Evolutionary conservation across 2,329 filamentous ascomycete species (phyloP).

Genomic region (Fusarium camptoceras): DNA sequence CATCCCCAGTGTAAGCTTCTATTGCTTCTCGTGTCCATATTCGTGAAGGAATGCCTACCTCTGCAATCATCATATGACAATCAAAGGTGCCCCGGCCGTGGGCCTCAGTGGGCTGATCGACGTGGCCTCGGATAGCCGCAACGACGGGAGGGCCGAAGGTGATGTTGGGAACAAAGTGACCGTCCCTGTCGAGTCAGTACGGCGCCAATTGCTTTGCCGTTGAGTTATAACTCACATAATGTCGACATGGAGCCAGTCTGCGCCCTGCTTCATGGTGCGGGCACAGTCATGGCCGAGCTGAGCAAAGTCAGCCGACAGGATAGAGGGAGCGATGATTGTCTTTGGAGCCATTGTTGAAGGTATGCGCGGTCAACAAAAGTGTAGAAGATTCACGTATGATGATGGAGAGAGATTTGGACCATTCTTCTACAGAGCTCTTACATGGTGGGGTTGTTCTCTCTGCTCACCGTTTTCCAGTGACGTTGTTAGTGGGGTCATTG

Average conservation of each 20-base stretch:
- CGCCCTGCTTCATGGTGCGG: constrained; percentile 84
- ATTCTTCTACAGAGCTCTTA: constrained; percentile 5
- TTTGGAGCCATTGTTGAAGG: constrained; percentile 78
- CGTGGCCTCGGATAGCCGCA: constrained; percentile 89
- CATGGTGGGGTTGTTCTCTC: constrained; percentile 32
- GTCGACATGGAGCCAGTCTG: constrained; percentile 95
- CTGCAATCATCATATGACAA: constrained; percentile 99
- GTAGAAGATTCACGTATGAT: constrained; percentile 28
- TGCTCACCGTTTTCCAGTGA: constrained; percentile 30
- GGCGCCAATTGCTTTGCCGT: neutral
- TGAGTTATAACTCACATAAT: constrained; percentile 71
- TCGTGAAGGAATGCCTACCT: constrained; percentile 67
- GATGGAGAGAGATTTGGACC: constrained; percentile 34
- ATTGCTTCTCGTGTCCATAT: neutral
- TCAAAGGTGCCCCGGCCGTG: constrained; percentile 93
- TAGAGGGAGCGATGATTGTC: constrained; percentile 97
- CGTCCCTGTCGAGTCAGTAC: constrained; percentile 74
- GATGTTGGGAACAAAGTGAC: constrained; percentile 98
- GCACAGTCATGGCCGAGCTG: constrained; percentile 87
- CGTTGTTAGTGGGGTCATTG: constrained; percentile 41
- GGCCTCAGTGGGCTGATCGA: constrained; percentile 76
- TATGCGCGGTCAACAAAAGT: constrained; percentile 10
- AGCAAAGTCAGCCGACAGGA: constrained; percentile 96
- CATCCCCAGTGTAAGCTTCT: constrained; percentile 27
- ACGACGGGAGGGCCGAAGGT: constrained; percentile 97